Conservation (phyloP, 148 eudicot species). For the Polygonum maritimum region DNA sequence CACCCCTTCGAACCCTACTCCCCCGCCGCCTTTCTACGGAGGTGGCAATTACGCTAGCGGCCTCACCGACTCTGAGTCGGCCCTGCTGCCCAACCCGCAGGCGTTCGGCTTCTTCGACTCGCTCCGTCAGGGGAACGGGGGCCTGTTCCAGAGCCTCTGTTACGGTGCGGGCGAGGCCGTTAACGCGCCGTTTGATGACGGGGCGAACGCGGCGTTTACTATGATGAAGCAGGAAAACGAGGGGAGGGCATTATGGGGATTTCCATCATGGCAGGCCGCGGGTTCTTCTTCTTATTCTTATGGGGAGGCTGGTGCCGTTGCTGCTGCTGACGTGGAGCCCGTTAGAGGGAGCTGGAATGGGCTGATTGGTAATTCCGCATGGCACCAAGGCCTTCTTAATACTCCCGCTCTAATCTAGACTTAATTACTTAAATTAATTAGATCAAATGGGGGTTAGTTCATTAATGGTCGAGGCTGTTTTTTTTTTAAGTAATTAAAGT, state of each 20-base stretch:
- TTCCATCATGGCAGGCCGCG: constrained; percentile 3
- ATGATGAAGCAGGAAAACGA: not conserved
- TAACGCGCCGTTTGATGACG: not conserved
- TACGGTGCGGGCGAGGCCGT: not conserved
- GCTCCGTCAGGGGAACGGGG: not conserved
- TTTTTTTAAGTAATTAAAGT: not conserved
- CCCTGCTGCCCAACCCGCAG: not conserved
- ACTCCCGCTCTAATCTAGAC: not conserved
- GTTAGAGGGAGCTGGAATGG: constrained; percentile 2
- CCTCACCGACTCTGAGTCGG: not conserved
- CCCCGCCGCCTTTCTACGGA: not conserved
- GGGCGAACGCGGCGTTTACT: not conserved
- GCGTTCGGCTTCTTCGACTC: not conserved
- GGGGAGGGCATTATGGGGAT: not conserved
- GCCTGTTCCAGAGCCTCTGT: not conserved
- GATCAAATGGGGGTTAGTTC: not conserved
- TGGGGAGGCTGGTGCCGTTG: not conserved
- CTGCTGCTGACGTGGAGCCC: not conserved
- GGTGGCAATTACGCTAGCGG: not conserved
- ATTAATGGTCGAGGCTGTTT: not conserved
- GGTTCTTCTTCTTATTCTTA: not conserved
- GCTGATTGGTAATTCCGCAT: constrained; percentile 2
- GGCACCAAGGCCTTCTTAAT: constrained; percentile 5
- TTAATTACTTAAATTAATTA: not conserved
- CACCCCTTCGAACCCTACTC: not conserved